These are phyloP conservation scores for Somion occarium DNA, from an alignment of 1,284 basidiomycete genomes.

Conservation along the genomic window DNA sequence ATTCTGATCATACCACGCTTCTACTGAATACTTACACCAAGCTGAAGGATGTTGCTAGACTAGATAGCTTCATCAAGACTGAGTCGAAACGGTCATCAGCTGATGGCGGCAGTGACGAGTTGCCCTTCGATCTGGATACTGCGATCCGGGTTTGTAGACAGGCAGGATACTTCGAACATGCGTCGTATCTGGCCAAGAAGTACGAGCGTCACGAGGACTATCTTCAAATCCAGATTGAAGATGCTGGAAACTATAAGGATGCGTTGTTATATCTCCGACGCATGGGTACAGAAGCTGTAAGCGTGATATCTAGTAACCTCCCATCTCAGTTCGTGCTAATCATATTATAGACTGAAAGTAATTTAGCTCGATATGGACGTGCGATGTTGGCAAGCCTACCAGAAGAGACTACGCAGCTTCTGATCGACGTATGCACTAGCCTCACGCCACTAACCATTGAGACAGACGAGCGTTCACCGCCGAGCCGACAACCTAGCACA, in stretches of 20 bases:
- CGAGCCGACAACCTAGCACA: conserved; percentile 24
- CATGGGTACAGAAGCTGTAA: conserved; percentile 72
- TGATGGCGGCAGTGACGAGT: conserved; percentile 43
- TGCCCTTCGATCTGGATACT: conserved; percentile 96
- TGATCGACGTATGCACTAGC: conserved; percentile 90
- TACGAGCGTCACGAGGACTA: conserved; percentile 93
- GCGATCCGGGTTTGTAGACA: conserved; percentile 96
- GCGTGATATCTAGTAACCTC: conserved; percentile 26
- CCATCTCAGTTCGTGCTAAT: conserved; percentile 3
- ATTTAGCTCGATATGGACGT: conserved; percentile 80
- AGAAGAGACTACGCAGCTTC: conserved; percentile 82
- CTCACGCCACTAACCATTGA: conserved; percentile 44
- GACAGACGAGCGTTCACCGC: conserved; percentile 33
- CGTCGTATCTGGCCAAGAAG: conserved; percentile 89
- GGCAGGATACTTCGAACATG: conserved; percentile 94
- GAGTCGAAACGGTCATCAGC: conserved; percentile 47
- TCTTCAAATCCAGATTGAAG: conserved; percentile 91
- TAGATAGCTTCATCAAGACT: conserved; percentile 91
- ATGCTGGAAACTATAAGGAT: conserved; percentile 78
- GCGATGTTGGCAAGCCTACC: conserved; percentile 81
- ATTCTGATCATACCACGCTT: conserved; percentile 95
- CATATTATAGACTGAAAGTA: conserved; percentile 64
- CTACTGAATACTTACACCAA: conserved; percentile 97
- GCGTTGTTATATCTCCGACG: conserved; percentile 80
- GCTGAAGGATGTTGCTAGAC: conserved; percentile 83